Percentiles rank a stretch among this genome's conserved stretches.
Conservation (phyloP, 345 rosid genomes). For the Garcia nutans region DNA sequence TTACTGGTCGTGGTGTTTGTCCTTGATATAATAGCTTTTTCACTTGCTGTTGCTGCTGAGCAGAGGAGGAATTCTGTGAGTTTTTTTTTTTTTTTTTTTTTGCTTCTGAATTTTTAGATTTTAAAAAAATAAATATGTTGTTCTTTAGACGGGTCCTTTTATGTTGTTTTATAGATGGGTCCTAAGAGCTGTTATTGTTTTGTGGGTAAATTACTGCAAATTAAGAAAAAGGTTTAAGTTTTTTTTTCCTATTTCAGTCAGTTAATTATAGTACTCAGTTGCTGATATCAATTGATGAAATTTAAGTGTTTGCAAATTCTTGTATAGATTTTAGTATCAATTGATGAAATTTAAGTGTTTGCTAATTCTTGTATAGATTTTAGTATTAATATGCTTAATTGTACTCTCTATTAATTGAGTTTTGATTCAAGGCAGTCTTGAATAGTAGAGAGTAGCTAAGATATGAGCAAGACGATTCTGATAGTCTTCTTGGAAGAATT, state of each 20-base stretch:
- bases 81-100: slow-evolving; percentile 11
- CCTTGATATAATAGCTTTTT: slow-evolving; percentile 78
- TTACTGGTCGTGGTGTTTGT: slow-evolving; percentile 62
- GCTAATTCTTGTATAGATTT: not conserved
- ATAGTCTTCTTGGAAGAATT: not conserved
- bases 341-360: not conserved
- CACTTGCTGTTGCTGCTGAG: slow-evolving; percentile 96
- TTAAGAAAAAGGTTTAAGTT: not conserved
- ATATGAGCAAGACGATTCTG: not conserved
- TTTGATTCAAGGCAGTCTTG: not conserved
- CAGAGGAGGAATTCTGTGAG: slow-evolving; percentile 83
- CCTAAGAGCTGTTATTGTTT: not conserved
- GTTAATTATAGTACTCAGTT: too few species aligned
- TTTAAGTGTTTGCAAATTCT: not conserved
- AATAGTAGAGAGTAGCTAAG: not conserved
- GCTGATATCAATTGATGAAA: not conserved
- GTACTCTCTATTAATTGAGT: not conserved
- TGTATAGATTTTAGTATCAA: not conserved
- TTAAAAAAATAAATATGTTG: not conserved
- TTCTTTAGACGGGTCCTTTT: not conserved
- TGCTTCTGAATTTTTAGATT: not conserved
- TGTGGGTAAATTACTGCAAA: not conserved
- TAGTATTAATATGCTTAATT: not conserved
- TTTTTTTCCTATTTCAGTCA: not conserved
- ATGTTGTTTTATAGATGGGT: not conserved